Evolutionary conservation across 352 stramenopile genomes (phyloP).

Genomic region (Phytophthora cryptogea): DNA sequence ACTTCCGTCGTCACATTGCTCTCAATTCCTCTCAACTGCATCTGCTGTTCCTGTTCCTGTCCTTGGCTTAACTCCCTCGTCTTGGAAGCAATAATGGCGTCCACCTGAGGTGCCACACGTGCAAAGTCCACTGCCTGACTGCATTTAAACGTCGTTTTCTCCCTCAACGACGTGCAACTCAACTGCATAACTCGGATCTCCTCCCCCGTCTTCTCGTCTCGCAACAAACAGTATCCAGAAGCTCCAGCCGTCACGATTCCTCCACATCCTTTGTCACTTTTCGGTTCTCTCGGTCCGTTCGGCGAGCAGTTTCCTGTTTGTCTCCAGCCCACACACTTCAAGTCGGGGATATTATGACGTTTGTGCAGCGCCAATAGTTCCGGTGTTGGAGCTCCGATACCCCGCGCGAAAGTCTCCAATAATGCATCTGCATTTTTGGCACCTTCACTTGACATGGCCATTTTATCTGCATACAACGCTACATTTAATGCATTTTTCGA

Average conservation of each 20-base stretch:
- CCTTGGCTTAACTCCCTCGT: constrained; percentile 8
- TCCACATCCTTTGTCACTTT: constrained; percentile 37
- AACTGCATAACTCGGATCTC: constrained; percentile 35
- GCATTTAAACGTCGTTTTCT: constrained; percentile 42
- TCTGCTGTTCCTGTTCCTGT: background rate
- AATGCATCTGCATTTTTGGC: background rate
- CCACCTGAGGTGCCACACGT: constrained; percentile 28
- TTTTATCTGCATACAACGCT: background rate
- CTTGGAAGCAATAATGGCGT: constrained; percentile 25
- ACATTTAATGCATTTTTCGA: background rate
- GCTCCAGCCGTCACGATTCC: constrained; percentile 27
- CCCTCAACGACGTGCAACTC: constrained; percentile 40
- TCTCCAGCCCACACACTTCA: constrained; percentile 52
- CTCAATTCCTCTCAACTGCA: constrained; percentile 4
- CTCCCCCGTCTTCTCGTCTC: constrained; percentile 33
- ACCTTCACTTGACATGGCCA: background rate
- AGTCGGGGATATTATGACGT: constrained; percentile 20
- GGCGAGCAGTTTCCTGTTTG: constrained; percentile 47
- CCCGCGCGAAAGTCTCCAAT: constrained; percentile 20
- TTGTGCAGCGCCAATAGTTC: constrained; percentile 29
- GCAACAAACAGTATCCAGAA: constrained; percentile 52
- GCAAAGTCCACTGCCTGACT: constrained; percentile 41
- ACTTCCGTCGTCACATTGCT: background rate
- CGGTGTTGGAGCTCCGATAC: constrained; percentile 22
- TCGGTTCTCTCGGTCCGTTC: constrained; percentile 37